phyloP scores from a whole-genome alignment of 371 early-diverging fungal species.

The Umbelopsis sp. region DNA sequence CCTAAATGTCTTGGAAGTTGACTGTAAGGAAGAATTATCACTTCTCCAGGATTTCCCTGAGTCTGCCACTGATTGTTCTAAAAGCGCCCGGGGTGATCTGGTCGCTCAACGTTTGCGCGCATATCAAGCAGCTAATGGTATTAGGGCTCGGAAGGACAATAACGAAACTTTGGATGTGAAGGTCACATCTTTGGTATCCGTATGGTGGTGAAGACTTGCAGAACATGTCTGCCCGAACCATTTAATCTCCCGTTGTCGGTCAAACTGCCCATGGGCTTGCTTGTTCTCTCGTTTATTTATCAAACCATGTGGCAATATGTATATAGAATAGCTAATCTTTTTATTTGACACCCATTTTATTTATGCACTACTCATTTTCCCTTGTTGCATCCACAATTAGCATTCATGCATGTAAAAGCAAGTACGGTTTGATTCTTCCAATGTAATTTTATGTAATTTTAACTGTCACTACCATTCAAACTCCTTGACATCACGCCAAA shows the following conservation, averaged over 20 bases:
- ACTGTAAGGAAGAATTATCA: conserved; percentile 93
- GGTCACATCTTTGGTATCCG: conserved; percentile 83
- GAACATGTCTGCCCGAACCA: conserved; percentile 61
- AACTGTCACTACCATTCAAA: not conserved
- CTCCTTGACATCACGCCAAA: not conserved
- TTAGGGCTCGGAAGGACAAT: conserved; percentile 62
- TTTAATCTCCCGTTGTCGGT: conserved; percentile 46
- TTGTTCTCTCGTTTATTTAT: not conserved
- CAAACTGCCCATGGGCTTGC: conserved; percentile 44
- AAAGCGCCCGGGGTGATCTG: conserved; percentile 89
- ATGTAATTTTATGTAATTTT: not conserved
- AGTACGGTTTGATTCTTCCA: not conserved
- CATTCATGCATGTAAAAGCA: not conserved
- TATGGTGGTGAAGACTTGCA: conserved; percentile 95
- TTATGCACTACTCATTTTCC: not conserved
- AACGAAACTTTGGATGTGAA: conserved; percentile 68
- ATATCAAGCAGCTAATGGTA: conserved; percentile 84
- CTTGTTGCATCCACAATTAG: conserved; percentile 13
- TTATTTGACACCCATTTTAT: not conserved
- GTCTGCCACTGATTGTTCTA: conserved; percentile 85
- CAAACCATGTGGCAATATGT: not conserved
- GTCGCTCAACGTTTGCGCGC: conserved; percentile 85
- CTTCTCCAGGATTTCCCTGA: conserved; percentile 97
- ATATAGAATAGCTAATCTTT: not conserved
- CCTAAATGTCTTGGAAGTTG: conserved; percentile 91